phyloP scores from a whole-genome alignment of 73 alveolate genomes.

The Blepharisma stoltei region DNA sequence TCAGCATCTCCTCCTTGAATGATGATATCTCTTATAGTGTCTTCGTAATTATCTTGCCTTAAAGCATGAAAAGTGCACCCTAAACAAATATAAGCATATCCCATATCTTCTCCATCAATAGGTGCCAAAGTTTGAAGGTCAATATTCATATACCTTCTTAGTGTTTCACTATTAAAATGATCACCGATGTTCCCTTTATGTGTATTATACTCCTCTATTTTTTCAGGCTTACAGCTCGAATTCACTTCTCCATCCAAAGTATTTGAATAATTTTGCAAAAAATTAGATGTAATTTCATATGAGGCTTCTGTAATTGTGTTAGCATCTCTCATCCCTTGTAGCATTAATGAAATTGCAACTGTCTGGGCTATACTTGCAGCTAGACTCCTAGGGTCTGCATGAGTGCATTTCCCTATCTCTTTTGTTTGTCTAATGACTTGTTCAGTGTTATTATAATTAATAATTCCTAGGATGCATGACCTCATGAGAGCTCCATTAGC shows the following conservation, averaged over 20 bases:
- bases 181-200: background rate
- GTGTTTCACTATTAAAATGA: slow-evolving; percentile 1
- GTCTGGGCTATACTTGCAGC: slow-evolving; percentile 42
- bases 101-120: background rate
- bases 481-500: slow-evolving; percentile 54
- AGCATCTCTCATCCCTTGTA: slow-evolving; percentile 19
- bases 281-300: background rate
- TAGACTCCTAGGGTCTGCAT: slow-evolving; percentile 46
- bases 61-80: slow-evolving; percentile 1
- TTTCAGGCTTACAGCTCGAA: slow-evolving; percentile 11
- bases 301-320: background rate
- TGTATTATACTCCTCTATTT: background rate
- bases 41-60: slow-evolving; percentile 32
- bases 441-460: slow-evolving; percentile 29
- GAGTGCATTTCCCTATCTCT: slow-evolving; percentile 37
- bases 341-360: background rate
- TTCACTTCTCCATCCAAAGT: background rate
- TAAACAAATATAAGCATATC: background rate
- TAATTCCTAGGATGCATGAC: slow-evolving; percentile 32
- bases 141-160: background rate
- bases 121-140: background rate
- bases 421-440: slow-evolving; percentile 33
- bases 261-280: slow-evolving; percentile 1
- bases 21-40: slow-evolving; percentile 40
- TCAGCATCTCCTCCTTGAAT: slow-evolving; percentile 65